A percentile compares a stretch with the other conserved stretches of the same genome.
phyloP scores from a whole-genome alignment of 2,329 filamentous ascomycete genomes.

The Peltaster fructicola region DNA sequence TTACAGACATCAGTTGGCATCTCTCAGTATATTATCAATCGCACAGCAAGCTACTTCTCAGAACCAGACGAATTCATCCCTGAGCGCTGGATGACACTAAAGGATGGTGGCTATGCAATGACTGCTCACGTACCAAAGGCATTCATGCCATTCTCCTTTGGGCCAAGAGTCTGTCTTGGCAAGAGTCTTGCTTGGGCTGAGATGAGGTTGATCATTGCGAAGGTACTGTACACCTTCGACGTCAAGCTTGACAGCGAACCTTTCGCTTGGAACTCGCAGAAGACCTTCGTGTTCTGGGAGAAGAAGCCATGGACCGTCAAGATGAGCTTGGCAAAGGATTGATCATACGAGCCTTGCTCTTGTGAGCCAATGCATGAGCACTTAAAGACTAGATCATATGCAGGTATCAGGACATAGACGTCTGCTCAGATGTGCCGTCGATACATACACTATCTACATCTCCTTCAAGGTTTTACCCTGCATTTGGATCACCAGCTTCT shows the following conservation, averaged over 20 bases:
- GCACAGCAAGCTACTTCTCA: slow-evolving; percentile 12
- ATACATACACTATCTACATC: too few relatives aligned
- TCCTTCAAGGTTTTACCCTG: background rate
- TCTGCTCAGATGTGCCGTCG: too few relatives aligned
- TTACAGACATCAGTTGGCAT: slow-evolving; percentile 4
- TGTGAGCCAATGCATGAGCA: slow-evolving; percentile 31
- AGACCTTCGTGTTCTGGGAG: too few relatives aligned
- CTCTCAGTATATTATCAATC: slow-evolving; percentile 10
- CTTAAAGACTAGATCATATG: too few relatives aligned
- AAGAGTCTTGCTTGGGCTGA: slow-evolving; percentile 21
- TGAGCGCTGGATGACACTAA: slow-evolving; percentile 17
- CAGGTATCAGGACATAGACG: too few relatives aligned
- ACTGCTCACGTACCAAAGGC: slow-evolving; percentile 4
- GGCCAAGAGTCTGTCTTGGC: slow-evolving; percentile 15
- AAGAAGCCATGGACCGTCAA: too few relatives aligned
- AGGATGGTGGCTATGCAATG: too few relatives aligned
- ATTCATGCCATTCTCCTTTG: slow-evolving; percentile 17
- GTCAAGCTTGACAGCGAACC: slow-evolving; percentile 18
- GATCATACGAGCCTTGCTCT: too few relatives aligned
- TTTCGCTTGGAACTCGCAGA: too few relatives aligned
- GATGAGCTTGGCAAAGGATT: too few relatives aligned
- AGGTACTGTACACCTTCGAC: slow-evolving; percentile 25
- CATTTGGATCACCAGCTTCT: background rate
- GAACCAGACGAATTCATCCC: slow-evolving; percentile 13
- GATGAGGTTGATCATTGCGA: slow-evolving; percentile 22